Evolutionary conservation across 2,329 filamentous ascomycete species (phyloP).

Genomic region (Tolypocladium sp.): DNA sequence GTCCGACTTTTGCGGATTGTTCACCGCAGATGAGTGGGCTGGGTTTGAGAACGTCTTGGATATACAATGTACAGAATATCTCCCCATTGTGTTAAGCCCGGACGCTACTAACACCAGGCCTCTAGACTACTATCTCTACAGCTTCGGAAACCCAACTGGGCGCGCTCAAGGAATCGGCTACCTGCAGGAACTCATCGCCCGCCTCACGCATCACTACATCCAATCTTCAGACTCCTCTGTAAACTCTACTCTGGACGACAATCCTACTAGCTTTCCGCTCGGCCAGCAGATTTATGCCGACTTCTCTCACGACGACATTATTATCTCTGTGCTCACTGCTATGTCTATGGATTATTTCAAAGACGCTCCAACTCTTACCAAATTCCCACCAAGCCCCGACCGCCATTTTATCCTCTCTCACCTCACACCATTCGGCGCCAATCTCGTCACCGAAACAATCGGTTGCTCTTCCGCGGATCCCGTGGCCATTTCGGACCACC

Average conservation of each 20-base stretch:
- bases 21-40: constrained; percentile 58
- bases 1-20: constrained; percentile 59
- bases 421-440: constrained; percentile 44
- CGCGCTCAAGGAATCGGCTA: constrained; percentile 73
- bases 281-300: constrained; percentile 60
- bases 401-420: constrained; percentile 39
- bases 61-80: constrained; percentile 32
- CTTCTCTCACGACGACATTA: constrained; percentile 78
- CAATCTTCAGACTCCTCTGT: constrained; percentile 44
- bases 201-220: constrained; percentile 62
- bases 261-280: constrained; percentile 58
- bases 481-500: constrained; percentile 23
- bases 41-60: constrained; percentile 51
- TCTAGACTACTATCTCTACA: constrained; percentile 64
- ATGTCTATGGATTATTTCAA: constrained; percentile 46
- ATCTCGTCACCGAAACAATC: constrained; percentile 46
- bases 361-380: constrained; percentile 30
- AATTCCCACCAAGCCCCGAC: constrained; percentile 31
- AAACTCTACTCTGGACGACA: constrained; percentile 61
- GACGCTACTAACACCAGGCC: neutral
- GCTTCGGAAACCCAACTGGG: constrained; percentile 65
- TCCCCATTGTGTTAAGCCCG: neutral
- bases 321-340: constrained; percentile 38
- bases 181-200: constrained; percentile 69
- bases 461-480: constrained; percentile 35